Percentiles rank a stretch among this genome's conserved stretches.
Conservation (phyloP, 257 asterid species). For the Solanum chilense region DNA sequence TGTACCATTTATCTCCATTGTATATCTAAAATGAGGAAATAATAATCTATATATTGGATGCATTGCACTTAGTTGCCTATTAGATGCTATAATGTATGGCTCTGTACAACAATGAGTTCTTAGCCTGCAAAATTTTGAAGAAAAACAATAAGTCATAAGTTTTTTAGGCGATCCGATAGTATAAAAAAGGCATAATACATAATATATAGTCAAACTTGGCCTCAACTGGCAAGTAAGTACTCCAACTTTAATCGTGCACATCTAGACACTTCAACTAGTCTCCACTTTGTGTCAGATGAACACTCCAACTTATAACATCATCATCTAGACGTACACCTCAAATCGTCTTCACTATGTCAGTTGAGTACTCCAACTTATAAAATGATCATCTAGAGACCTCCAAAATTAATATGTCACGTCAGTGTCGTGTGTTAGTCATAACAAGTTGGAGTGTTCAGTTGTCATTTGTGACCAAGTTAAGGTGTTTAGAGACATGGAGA, state of each 20-base stretch:
- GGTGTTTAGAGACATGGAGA: not conserved
- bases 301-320: not conserved
- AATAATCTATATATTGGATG: conserved; percentile 64
- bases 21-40: conserved; percentile 70
- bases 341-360: not conserved
- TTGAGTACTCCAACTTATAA: not conserved
- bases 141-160: not conserved
- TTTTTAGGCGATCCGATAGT: not conserved
- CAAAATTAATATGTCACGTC: too few species aligned
- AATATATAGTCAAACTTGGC: not conserved
- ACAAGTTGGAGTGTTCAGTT: not conserved
- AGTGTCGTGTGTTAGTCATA: rapidly evolving
- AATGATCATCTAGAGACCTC: not conserved
- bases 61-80: conserved; percentile 67
- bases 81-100: conserved; percentile 70
- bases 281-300: rapidly evolving
- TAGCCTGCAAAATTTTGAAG: conserved; percentile 31
- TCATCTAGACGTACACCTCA: not conserved
- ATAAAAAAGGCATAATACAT: too few species aligned
- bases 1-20: conserved; percentile 81
- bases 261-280: not conserved
- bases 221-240: not conserved
- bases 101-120: conserved; percentile 63
- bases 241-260: not conserved
- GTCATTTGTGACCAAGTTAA: not conserved